Evolutionary conservation across 306 rosid genomes (phyloP).

Genomic region (Casuarina cunninghamiana): DNA sequence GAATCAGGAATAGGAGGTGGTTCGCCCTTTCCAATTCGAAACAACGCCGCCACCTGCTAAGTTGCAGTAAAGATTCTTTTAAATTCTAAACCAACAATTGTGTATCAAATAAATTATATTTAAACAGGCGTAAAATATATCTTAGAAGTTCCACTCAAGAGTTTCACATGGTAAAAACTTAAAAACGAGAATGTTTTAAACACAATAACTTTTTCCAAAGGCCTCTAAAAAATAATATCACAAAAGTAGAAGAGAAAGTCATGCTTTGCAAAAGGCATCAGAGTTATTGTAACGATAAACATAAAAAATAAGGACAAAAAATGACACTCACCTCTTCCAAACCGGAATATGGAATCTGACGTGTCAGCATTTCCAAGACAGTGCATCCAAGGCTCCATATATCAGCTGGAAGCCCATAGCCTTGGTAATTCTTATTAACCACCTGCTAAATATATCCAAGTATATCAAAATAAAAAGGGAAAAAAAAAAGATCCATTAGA

Average conservation of each 20-base stretch:
- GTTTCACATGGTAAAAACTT: not conserved
- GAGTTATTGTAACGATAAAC: conserved; percentile 8
- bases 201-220: not conserved
- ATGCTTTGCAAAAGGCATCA: not conserved
- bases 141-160: not conserved
- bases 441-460: conserved; percentile 48
- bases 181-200: not conserved
- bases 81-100: conserved; percentile 17
- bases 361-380: conserved; percentile 88
- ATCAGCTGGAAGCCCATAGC: conserved; percentile 91
- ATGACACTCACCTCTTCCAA: conserved; percentile 53
- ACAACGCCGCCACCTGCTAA: conserved; percentile 80
- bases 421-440: conserved; percentile 66
- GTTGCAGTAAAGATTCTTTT: conserved; percentile 28
- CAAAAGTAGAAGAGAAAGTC: conserved; percentile 1
- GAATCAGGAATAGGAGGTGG: conserved; percentile 66
- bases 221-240: not conserved
- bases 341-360: conserved; percentile 64
- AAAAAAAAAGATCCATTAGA: not conserved
- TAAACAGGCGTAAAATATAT: not conserved
- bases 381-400: conserved; percentile 99
- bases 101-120: conserved; percentile 5
- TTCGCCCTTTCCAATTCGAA: conserved; percentile 77
- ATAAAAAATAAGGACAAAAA: conserved; percentile 9
- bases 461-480: not conserved